Evolutionary conservation across 805 yeast genomes (phyloP).

Genomic region (Pichia kluyveri): DNA sequence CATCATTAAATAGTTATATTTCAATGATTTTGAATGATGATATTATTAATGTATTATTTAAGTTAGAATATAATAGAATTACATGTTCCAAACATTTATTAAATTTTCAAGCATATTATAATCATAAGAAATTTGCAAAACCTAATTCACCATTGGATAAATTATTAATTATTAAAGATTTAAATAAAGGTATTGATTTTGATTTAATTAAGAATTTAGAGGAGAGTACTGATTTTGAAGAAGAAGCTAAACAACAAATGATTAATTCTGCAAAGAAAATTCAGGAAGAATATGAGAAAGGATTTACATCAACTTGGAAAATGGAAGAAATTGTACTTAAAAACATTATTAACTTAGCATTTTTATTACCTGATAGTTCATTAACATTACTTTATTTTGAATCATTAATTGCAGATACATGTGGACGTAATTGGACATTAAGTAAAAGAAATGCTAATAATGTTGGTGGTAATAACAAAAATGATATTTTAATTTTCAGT

Average conservation of each 20-base stretch:
- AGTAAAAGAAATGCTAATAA: slow-evolving; percentile 9
- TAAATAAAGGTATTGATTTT: slow-evolving; percentile 32
- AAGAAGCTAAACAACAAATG: slow-evolving; percentile 19
- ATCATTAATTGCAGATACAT: slow-evolving; percentile 77
- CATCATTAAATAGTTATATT: slow-evolving; percentile 39
- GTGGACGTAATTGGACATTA: slow-evolving; percentile 64
- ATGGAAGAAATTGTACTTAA: slow-evolving; percentile 87
- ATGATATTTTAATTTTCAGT: slow-evolving; percentile 52
- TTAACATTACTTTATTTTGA: slow-evolving; percentile 73
- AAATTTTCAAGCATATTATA: slow-evolving; percentile 64
- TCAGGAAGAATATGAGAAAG: slow-evolving; percentile 30
- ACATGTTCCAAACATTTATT: slow-evolving; percentile 81
- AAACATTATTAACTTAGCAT: slow-evolving; percentile 66
- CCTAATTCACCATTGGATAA: slow-evolving; percentile 76
- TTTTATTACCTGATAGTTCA: slow-evolving; percentile 58
- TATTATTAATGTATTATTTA: slow-evolving; percentile 62
- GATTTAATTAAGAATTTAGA: slow-evolving; percentile 24
- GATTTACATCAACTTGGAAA: slow-evolving; percentile 64
- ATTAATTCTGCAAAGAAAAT: slow-evolving; percentile 28
- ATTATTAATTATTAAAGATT: slow-evolving; percentile 32
- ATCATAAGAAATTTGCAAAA: slow-evolving; percentile 52
- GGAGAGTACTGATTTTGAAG: slow-evolving; percentile 20
- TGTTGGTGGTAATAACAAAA: slow-evolving; percentile 6
- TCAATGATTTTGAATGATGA: slow-evolving; percentile 68
- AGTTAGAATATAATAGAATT: slow-evolving; percentile 80